Evolutionary conservation across 2,329 filamentous ascomycete genomes (phyloP), one percentile per base, ranked within the genome.

Genomic region (Balansia obtecta): DNA sequence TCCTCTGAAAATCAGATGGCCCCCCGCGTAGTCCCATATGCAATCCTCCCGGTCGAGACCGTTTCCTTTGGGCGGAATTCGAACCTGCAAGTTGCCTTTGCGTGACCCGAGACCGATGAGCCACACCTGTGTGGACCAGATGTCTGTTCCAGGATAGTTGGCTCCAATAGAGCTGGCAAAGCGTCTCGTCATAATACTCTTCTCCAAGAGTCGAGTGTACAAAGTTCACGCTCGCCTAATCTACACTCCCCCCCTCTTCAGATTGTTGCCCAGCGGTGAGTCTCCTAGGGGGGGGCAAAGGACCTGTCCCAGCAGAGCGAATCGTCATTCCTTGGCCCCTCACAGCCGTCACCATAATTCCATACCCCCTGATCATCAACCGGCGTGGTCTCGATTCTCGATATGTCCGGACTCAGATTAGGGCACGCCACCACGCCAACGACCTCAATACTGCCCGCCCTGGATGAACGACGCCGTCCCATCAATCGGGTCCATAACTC

Each of bases 401-500:
- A 12, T 15, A 37, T 2, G 15, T 37, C 34, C 5, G 34, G 34
- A 11, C 15, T 37, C 34, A 37, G 9, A 37, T 71, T 73, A 57
- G 77, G 62, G 60, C 75, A 59, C 57, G 63, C 75, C 1, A 80
- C 73, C 2, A 73, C 69, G 15, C 71, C 70, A 39, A 79, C 64
- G 2, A 70, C 62, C 58, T 80, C 76, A 77, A 55, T 80, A 81
- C 45, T 77, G 70, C 56, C 77, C 65, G 6, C 73, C 71, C 11
- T 66, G 63, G 9, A 81, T 65, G 49, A 77, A 81, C 0, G 75
- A 78, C 63, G 75, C 73, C 2, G 77, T 81, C 8, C 77, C 77
- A 54, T 81, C 77, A 32, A 81, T 80, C 0, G 77, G 77, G 56
- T 81, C 77, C 56, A 81, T 79, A 0, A 81, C 69, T 77, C 77